phyloP scores from a whole-genome alignment of 352 stramenopile genomes.

The Nothophytophthora sp. region DNA sequence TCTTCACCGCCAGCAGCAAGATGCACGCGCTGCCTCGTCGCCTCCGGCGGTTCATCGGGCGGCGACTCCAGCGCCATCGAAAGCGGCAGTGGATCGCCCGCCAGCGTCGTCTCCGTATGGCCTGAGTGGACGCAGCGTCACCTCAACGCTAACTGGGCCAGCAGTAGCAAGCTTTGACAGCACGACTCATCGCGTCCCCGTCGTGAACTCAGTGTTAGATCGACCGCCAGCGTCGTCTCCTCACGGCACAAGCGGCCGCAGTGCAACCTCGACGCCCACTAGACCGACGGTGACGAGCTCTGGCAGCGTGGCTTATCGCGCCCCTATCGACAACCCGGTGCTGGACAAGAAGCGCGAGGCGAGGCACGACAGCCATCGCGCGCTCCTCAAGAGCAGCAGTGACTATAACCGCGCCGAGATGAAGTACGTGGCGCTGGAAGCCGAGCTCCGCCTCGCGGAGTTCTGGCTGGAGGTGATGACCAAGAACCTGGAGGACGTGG shows the following conservation, averaged over 20 bases:
- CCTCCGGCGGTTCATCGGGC: constrained; percentile 11
- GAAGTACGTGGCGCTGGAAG: constrained; percentile 50
- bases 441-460: constrained; percentile 62
- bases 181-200: background rate
- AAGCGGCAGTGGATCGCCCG: constrained; percentile 3
- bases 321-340: constrained; percentile 29
- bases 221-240: constrained; percentile 16
- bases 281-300: background rate
- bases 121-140: background rate
- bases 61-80: constrained; percentile 10
- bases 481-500: constrained; percentile 72
- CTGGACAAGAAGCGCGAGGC: constrained; percentile 41
- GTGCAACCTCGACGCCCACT: constrained; percentile 6
- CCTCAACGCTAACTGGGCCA: background rate
- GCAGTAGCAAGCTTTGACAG: background rate
- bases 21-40: constrained; percentile 5
- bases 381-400: constrained; percentile 55
- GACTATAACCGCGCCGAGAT: constrained; percentile 64
- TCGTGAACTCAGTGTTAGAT: constrained; percentile 10
- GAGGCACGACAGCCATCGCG: constrained; percentile 43
- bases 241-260: constrained; percentile 8
- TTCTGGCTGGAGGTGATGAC: constrained; percentile 64
- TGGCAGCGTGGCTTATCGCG: constrained; percentile 10
- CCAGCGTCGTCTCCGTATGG: background rate
- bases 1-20: constrained; percentile 11